Evolutionary conservation across 192 early-diverging fungal species (phyloP), one percentile per base, ranked within the genome.

Genomic region (Coemansia sp.): DNA sequence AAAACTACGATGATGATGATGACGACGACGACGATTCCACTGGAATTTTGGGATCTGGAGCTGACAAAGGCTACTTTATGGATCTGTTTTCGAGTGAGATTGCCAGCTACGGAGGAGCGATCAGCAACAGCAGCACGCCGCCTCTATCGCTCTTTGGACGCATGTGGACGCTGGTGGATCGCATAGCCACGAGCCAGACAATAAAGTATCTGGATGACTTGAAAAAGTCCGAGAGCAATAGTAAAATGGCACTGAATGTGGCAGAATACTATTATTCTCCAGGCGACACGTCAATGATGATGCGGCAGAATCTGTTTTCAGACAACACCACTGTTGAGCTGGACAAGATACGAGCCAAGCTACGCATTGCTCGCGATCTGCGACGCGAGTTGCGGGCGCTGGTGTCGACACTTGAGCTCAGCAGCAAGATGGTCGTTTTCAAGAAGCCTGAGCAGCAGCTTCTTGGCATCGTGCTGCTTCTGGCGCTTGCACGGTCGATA

Each of bases 81-180:
- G 59, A 56, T 22, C 67, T 75, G 34, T 63, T 75, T 55, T 61
- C 43, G 48, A 22, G 17, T 5, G 65, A 68, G 35, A 17, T 57
- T 34, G 48, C 36, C 17, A 34, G 57, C 55, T 32, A 61, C 5
- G 65, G 45, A 3, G 63, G 35, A 9, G 13, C 34, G 14, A 57
- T 57, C n/a, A 57, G 34, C n/a, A 57, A n/a, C 55, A 9, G 55
- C 33, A 35, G n/a, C n/a, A n/a, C 32, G 19, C 64, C 58, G 10
- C 38, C 67, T 1, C 59, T 81, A 48, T 76, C 79, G 59, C 67
- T 73, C 55, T 81, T 81, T 73, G 79, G 73, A 1, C 79, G 74
- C 5, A 63, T 76, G 70, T 81, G 79, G 79, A 73, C 62, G 22
- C 50, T 75, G 38, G 34, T 72, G 6, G 79, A 81, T 29, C 59